Conservation (phyloP, 1,284 basidiomycete genomes). For the Chalciporus sp. region DNA sequence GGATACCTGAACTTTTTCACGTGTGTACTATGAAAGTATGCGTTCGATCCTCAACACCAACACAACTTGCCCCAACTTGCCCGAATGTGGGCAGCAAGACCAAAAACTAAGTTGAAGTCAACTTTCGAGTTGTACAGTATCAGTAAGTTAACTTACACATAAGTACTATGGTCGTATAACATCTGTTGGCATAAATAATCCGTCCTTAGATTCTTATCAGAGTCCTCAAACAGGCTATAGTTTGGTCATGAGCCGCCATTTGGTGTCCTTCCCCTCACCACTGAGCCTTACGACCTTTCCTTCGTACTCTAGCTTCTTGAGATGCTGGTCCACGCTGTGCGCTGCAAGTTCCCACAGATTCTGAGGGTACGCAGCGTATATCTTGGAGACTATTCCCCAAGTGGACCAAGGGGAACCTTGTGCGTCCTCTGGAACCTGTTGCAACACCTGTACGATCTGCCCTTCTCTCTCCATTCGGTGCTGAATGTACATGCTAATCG, state of each 20-base stretch:
- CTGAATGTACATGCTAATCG: slow-evolving; percentile 74
- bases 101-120: no score
- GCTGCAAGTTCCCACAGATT: slow-evolving; percentile 76
- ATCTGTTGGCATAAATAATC: not conserved
- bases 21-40: not conserved
- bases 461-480: slow-evolving; percentile 85
- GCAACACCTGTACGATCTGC: slow-evolving; percentile 71
- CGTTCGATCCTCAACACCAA: no score
- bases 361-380: slow-evolving; percentile 75
- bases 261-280: slow-evolving; percentile 48
- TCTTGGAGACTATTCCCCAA: slow-evolving; percentile 61
- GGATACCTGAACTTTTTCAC: not conserved
- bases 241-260: slow-evolving; percentile 37
- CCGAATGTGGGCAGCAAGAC: no score
- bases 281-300: slow-evolving; percentile 52
- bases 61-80: no score
- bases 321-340: slow-evolving; percentile 69
- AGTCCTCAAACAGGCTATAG: not conserved
- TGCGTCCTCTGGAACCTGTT: slow-evolving; percentile 31
- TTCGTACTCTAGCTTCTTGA: slow-evolving; percentile 75
- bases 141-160: not conserved
- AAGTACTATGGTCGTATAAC: not conserved
- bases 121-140: no score
- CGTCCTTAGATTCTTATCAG: not conserved
- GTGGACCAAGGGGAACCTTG: slow-evolving; percentile 53